Conservation (phyloP, 192 early-diverging fungal species). For the Coemansia sp. region DNA sequence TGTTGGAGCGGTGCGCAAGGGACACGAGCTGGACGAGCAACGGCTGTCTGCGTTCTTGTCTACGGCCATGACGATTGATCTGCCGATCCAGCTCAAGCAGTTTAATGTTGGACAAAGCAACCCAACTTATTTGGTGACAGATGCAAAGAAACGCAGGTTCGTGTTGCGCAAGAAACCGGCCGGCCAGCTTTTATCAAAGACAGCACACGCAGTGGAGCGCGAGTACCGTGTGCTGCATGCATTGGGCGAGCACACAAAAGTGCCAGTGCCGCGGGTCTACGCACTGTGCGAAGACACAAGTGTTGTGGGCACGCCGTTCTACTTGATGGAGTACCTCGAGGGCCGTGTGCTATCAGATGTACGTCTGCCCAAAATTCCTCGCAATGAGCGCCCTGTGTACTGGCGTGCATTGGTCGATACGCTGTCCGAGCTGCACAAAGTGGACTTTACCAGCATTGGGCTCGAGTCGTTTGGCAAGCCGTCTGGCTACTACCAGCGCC, state of each 20-base stretch:
- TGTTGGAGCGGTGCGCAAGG: conserved; percentile 34
- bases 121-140: conserved; percentile 86
- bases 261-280: conserved; percentile 89
- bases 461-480: conserved; percentile 68
- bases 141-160: conserved; percentile 63
- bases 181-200: conserved; percentile 77
- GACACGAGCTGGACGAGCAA: conserved; percentile 62
- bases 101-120: conserved; percentile 93
- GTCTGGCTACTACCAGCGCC: conserved; percentile 80
- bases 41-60: conserved; percentile 64
- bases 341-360: conserved; percentile 82
- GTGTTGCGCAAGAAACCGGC: conserved; percentile 93
- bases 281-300: conserved; percentile 81
- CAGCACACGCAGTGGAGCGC: conserved; percentile 90
- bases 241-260: conserved; percentile 66
- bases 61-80: conserved; percentile 50
- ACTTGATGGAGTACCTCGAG: conserved; percentile 93
- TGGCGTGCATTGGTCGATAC: conserved; percentile 75
- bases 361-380: conserved; percentile 57
- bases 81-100: conserved; percentile 74
- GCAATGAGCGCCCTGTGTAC: conserved; percentile 57
- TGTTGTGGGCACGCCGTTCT: conserved; percentile 91
- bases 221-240: conserved; percentile 82
- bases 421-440: conserved; percentile 77
- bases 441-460: conserved; percentile 65